Evolutionary conservation across 2,329 filamentous ascomycete genomes (phyloP).

Genomic region (Xylariaceae sp.): DNA sequence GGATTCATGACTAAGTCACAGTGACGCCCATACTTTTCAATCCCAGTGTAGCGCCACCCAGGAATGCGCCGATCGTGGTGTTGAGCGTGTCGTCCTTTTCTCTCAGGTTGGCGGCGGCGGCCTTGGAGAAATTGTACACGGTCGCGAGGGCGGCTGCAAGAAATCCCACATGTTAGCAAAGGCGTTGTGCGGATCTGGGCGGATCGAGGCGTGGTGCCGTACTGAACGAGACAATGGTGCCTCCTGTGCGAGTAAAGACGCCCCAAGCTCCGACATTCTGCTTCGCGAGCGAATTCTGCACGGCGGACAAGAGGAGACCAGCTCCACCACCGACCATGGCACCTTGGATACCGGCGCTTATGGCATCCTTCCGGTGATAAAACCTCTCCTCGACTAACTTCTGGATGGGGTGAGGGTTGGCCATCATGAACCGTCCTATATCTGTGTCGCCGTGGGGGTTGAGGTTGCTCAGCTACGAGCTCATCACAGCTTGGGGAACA

Average conservation of each 20-base stretch:
- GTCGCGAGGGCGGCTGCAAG: slow-evolving; percentile 62
- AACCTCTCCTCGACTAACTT: slow-evolving; percentile 33
- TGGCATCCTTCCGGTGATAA: slow-evolving; percentile 71
- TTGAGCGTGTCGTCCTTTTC: slow-evolving; percentile 78
- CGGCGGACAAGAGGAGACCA: slow-evolving; percentile 67
- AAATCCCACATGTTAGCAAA: slow-evolving; percentile 13
- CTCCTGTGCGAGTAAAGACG: slow-evolving; percentile 72
- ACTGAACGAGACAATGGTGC: slow-evolving; percentile 61
- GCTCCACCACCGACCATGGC: slow-evolving; percentile 59
- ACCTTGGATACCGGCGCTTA: slow-evolving; percentile 60
- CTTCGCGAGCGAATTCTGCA: slow-evolving; percentile 82
- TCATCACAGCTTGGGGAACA: neutral
- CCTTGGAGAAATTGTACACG: slow-evolving; percentile 71
- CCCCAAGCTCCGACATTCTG: slow-evolving; percentile 76
- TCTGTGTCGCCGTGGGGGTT: slow-evolving; percentile 15
- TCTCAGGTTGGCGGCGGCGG: slow-evolving; percentile 76
- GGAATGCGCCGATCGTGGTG: slow-evolving; percentile 68
- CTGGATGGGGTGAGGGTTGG: slow-evolving; percentile 27
- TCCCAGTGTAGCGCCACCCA: slow-evolving; percentile 67
- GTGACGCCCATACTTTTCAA: slow-evolving; percentile 64
- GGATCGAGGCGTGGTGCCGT: slow-evolving; percentile 6
- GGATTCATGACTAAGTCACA: too few species aligned
- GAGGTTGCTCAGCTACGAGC: neutral
- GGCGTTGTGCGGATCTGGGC: too few species aligned
- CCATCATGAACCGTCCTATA: slow-evolving; percentile 28